Percentiles rank a stretch among this genome's conserved stretches.
Conservation (phyloP, 352 stramenopile species). For the Pythium phragmiticola region DNA sequence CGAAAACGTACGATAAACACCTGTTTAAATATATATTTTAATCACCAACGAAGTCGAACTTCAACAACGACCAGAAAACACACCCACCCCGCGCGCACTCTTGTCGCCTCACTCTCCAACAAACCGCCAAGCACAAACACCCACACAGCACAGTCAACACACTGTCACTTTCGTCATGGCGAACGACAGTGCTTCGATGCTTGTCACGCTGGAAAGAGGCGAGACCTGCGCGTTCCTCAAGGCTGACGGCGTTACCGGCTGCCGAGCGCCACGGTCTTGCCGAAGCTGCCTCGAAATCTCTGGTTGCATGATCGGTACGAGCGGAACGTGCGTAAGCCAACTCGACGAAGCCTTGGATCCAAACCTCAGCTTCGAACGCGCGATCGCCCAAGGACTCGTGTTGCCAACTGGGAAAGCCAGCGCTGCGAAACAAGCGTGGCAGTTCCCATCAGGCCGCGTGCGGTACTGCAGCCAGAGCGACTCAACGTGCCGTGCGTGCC, state of each 20-base stretch:
- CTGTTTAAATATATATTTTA: neutral
- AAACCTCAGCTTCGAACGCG: neutral
- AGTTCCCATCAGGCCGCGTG: constrained; percentile 1
- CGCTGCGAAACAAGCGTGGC: constrained; percentile 1
- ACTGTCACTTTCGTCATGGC: neutral
- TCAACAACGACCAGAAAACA: neutral
- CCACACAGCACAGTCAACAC: neutral
- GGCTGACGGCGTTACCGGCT: neutral
- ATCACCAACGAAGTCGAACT: neutral
- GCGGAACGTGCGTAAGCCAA: constrained; percentile 7
- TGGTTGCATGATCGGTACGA: constrained; percentile 17
- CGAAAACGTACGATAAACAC: neutral
- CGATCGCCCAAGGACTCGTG: constrained; percentile 1
- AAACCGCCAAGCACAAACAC: neutral
- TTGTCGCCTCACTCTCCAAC: neutral
- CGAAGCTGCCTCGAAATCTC: constrained; percentile 10
- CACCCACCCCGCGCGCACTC: neutral
- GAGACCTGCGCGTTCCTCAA: constrained; percentile 10
- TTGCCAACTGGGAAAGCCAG: neutral
- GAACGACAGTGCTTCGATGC: neutral
- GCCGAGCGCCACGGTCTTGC: constrained; percentile 12
- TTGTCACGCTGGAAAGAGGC: neutral
- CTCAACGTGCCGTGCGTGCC: neutral
- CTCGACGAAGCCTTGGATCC: neutral
- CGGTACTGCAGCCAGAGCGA: constrained; percentile 12